Conservation (phyloP, 257 asterid genomes). For the Avicennia marina region DNA sequence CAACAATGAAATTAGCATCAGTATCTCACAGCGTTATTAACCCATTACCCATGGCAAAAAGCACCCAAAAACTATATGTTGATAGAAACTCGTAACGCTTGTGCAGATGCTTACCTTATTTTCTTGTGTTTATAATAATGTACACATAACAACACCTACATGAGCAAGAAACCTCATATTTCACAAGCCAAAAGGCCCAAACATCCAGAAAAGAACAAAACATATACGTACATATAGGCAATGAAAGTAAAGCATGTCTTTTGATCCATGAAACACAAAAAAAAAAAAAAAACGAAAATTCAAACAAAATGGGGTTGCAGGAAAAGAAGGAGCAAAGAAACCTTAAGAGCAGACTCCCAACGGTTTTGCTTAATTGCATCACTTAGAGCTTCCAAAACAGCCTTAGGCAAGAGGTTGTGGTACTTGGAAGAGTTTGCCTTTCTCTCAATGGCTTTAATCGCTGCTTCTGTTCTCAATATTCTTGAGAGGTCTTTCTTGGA, state of each 20-base stretch:
- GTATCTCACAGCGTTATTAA: too few species aligned
- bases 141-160: not conserved
- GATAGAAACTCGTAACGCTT: not conserved
- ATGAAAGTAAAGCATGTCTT: too few species aligned
- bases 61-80: not conserved
- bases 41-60: too few species aligned
- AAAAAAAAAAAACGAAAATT: not conserved
- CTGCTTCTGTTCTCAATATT: constrained; percentile 70
- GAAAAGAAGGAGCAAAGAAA: constrained; percentile 17
- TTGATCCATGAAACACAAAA: too few species aligned
- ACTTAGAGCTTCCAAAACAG: constrained; percentile 71
- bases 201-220: not conserved
- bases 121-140: not conserved
- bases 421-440: constrained; percentile 74
- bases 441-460: constrained; percentile 55
- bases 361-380: constrained; percentile 57
- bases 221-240: too few species aligned
- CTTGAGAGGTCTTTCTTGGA: constrained; percentile 63
- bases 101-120: not conserved
- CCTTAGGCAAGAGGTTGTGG: constrained; percentile 74
- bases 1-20: too few species aligned
- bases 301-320: not conserved
- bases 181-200: constrained; percentile 14
- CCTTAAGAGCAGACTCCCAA: constrained; percentile 96
- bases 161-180: not conserved